Evolutionary conservation across 1,284 basidiomycete genomes (phyloP).

Genomic region (Vanrija pseudolonga): DNA sequence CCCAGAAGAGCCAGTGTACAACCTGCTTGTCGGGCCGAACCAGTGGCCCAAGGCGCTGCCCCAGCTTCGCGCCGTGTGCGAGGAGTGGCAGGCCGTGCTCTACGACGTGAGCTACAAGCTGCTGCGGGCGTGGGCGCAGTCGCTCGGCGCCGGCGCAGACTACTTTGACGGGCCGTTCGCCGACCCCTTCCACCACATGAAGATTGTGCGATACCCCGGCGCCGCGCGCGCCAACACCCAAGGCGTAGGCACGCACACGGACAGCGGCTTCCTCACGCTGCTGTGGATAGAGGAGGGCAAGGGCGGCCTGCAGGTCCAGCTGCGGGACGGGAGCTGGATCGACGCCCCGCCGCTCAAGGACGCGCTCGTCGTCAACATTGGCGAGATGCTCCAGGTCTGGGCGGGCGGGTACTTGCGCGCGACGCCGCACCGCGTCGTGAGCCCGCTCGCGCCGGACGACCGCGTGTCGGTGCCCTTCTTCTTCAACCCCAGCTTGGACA

Average conservation of each 20-base stretch:
- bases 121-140: neutral
- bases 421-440: neutral
- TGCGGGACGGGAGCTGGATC: conserved; percentile 62
- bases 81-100: neutral
- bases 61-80: neutral
- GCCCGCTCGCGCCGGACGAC: neutral
- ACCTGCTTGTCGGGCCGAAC: neutral
- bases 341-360: conserved; percentile 66
- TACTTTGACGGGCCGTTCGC: neutral
- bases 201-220: neutral
- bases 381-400: conserved; percentile 52
- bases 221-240: neutral
- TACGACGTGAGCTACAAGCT: neutral
- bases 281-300: neutral
- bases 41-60: neutral
- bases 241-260: neutral
- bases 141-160: neutral
- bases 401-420: neutral
- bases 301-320: neutral
- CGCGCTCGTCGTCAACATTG: conserved; percentile 67
- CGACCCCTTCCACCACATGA: neutral
- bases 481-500: neutral
- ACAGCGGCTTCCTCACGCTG: neutral
- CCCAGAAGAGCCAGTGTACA: neutral
- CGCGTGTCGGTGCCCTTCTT: neutral